Evolutionary conservation across 2,329 filamentous ascomycete species (phyloP).

Genomic region (Aspergillus terreus): DNA sequence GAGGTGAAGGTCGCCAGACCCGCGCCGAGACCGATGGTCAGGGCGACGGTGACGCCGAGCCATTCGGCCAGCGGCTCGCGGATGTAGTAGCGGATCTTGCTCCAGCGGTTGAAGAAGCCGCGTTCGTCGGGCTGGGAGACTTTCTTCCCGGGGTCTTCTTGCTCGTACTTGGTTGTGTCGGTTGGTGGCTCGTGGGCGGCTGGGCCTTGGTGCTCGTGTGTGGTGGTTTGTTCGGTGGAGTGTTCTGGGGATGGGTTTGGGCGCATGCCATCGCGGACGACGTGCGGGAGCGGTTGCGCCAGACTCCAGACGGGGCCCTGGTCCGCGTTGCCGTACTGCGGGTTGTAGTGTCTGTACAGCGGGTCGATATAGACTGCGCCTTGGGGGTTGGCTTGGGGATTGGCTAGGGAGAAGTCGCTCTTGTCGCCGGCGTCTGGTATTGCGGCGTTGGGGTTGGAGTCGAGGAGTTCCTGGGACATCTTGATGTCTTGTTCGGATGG

Average conservation of each 20-base stretch:
- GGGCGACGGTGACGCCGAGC: conserved; percentile 25
- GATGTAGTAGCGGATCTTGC: conserved; percentile 19
- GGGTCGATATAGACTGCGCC: conserved; percentile 9
- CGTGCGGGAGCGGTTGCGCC: conserved; percentile 49
- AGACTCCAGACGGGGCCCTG: conserved; percentile 49
- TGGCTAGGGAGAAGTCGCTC: background rate
- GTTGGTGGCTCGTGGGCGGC: background rate
- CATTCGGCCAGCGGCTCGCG: conserved; percentile 30
- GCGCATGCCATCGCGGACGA: conserved; percentile 48
- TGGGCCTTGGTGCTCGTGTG: conserved; percentile 7
- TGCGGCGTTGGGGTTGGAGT: background rate
- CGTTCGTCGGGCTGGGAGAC: background rate
- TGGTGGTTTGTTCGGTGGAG: background rate
- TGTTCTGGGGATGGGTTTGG: conserved; percentile 10
- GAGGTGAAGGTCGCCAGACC: conserved; percentile 21
- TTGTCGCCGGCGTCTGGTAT: too few relatives aligned
- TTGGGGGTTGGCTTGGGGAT: background rate
- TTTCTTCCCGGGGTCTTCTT: background rate
- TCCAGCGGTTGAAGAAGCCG: conserved; percentile 21
- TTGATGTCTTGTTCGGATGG: too few relatives aligned
- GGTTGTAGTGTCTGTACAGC: conserved; percentile 38
- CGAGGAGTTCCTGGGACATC: background rate
- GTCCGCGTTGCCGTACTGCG: conserved; percentile 48
- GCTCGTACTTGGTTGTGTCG: background rate
- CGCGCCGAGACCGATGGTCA: conserved; percentile 27